Conservation (phyloP, 495 filamentous ascomycete species). For the Talaromyces thailandensis region DNA sequence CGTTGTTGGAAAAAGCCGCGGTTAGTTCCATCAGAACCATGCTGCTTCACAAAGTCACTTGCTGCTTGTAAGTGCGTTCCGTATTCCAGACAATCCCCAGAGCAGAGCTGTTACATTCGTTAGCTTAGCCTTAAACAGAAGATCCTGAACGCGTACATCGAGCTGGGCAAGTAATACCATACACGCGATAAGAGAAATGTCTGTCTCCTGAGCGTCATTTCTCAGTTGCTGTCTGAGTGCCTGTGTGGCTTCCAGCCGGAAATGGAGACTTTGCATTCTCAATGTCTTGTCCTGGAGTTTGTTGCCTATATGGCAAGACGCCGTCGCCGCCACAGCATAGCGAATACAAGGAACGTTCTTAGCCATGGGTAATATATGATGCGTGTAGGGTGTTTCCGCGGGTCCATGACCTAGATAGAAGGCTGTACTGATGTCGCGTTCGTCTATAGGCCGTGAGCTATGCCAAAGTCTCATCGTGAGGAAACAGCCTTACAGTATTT, state of each 20-base stretch:
- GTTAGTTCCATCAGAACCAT: neutral
- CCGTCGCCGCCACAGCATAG: neutral
- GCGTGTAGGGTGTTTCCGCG: neutral
- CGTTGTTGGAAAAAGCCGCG: neutral
- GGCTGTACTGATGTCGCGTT: neutral
- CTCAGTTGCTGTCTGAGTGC: neutral
- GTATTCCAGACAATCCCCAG: neutral
- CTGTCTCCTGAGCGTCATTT: neutral
- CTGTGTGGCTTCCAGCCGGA: neutral
- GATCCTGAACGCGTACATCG: neutral
- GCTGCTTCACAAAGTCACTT: neutral
- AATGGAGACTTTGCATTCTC: neutral
- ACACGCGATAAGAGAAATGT: neutral
- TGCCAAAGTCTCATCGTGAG: neutral
- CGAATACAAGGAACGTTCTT: neutral
- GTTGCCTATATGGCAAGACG: neutral
- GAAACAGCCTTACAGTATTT: neutral
- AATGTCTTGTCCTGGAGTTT: neutral
- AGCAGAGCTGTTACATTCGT: neutral
- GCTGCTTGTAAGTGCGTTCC: neutral
- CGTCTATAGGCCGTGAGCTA: neutral
- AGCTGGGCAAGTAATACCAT: neutral
- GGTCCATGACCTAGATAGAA: neutral
- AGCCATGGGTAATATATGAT: neutral
- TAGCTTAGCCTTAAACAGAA: neutral